Evolutionary conservation across 371 early-diverging fungal species (phyloP), one percentile per base, ranked within the genome.

Genomic region (Basidiobolus meristosporus): DNA sequence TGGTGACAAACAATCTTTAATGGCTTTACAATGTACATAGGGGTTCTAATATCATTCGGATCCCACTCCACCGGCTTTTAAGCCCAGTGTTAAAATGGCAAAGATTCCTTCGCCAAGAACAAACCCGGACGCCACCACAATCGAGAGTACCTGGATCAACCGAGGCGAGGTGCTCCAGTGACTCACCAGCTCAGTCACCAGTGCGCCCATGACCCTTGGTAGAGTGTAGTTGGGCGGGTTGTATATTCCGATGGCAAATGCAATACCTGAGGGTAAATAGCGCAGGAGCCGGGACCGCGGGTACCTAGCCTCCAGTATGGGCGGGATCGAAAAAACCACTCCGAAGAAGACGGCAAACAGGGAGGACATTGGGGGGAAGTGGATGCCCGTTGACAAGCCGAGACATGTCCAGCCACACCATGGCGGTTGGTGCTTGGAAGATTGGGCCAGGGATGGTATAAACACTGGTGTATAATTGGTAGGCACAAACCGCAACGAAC

Each of bases 171-270:
- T n/a, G n/a, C n/a, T n/a, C n/a, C n/a, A n/a, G n/a, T n/a, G n/a
- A n/a, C n/a, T n/a, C n/a, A n/a, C n/a, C n/a, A n/a, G n/a, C 21
- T 44, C 44, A 11, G 48, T 39, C 1, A 60, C 46, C 5, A 73
- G 39, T 3, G 78, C 81, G 15, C 84, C 84, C 11, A 76, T 58
- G 0, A 77, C 70, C 1, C 84, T 66, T 17, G 81, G 77, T 33
- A 81, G 46, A 1, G 79, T 80, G 39, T 80, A 83, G 43, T 70
- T 75, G n/a, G 84, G 84, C 11, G 82, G 69, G 53, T 80, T 83
- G 52, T 81, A 83, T 52, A 83, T 83, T 14, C 84, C 84, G 28
- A 83, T 76, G 9, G 84, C 82, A 61, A 83, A 83, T 1, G 82
- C 82, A 28, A 81, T 81, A 0, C 81, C 82, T 29, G 71, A 72